Evolutionary conservation across 306 rosid genomes (phyloP).

Genomic region (Vigna reflexopilosa): DNA sequence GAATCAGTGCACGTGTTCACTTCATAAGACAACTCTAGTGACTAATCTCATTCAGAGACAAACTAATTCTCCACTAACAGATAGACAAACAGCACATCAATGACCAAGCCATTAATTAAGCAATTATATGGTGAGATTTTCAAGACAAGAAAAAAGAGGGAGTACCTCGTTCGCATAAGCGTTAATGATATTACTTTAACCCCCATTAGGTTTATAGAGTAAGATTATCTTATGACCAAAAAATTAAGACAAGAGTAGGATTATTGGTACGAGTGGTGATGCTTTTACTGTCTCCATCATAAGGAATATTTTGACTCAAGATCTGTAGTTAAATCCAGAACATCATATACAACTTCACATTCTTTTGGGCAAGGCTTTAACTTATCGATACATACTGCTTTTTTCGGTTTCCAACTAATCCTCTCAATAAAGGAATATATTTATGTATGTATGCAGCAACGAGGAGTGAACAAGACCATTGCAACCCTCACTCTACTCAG

Average conservation of each 20-base stretch:
- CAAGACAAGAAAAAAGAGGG: neutral
- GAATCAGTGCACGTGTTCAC: neutral
- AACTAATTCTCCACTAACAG: neutral
- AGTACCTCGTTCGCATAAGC: neutral
- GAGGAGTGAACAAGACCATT: neutral
- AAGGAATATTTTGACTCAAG: constrained; percentile 1
- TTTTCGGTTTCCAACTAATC: constrained; percentile 1
- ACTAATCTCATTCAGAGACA: constrained; percentile 19
- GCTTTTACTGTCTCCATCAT: constrained; percentile 2
- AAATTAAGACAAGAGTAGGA: neutral
- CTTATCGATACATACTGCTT: constrained; percentile 11
- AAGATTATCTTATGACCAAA: constrained; percentile 6
- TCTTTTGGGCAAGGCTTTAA: neutral
- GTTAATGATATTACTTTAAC: neutral
- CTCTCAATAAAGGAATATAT: neutral
- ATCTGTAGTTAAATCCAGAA: constrained; percentile 10
- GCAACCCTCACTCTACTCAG: neutral
- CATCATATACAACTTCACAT: constrained; percentile 1
- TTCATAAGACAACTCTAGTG: neutral
- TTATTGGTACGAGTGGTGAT: neutral
- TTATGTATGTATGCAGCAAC: neutral
- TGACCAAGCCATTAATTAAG: neutral
- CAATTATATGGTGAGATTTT: neutral
- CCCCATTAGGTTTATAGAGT: neutral
- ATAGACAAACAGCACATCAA: neutral